phyloP scores from a whole-genome alignment of 2,329 filamentous ascomycete genomes.

The Aspergillus brasiliensis region DNA sequence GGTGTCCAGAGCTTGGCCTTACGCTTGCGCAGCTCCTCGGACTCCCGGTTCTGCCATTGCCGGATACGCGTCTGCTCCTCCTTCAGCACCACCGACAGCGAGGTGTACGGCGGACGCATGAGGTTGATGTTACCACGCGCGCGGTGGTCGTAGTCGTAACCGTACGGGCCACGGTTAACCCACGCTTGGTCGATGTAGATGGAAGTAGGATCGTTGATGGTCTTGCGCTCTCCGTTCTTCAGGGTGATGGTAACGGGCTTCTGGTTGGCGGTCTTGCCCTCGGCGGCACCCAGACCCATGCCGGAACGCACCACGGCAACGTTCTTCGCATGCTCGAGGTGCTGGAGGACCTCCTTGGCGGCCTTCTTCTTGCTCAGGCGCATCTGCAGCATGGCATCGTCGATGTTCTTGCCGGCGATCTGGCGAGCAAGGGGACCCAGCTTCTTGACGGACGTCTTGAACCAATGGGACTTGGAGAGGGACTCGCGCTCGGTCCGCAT shows the following conservation, averaged over 20 bases:
- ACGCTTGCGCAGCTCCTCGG: slow-evolving; percentile 73
- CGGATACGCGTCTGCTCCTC: slow-evolving; percentile 89
- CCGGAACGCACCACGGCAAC: slow-evolving; percentile 76
- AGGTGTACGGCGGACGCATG: slow-evolving; percentile 72
- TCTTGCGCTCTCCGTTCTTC: slow-evolving; percentile 73
- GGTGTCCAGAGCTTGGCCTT: slow-evolving; percentile 82
- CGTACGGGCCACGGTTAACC: slow-evolving; percentile 76
- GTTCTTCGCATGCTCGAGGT: slow-evolving; percentile 79
- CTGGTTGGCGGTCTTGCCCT: slow-evolving; percentile 20
- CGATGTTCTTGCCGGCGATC: slow-evolving; percentile 89
- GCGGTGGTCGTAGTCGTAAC: slow-evolving; percentile 66
- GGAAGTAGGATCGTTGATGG: slow-evolving; percentile 71
- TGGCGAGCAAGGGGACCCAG: slow-evolving; percentile 81
- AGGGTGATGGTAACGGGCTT: slow-evolving; percentile 65
- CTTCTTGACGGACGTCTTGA: slow-evolving; percentile 92
- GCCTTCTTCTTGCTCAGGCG: slow-evolving; percentile 93
- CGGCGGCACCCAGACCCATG: slow-evolving; percentile 69
- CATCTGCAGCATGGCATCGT: slow-evolving; percentile 94
- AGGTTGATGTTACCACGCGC: slow-evolving; percentile 72
- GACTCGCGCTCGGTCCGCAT: slow-evolving; percentile 65
- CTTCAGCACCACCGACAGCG: slow-evolving; percentile 79
- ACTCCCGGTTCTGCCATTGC: slow-evolving; percentile 73
- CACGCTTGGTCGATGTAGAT: slow-evolving; percentile 93
- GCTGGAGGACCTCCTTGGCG: slow-evolving; percentile 74
- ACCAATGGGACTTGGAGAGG: slow-evolving; percentile 65